Evolutionary conservation across 2,329 filamentous ascomycete species (phyloP).

Genomic region (Pseudocercospora pini-densiflorae): DNA sequence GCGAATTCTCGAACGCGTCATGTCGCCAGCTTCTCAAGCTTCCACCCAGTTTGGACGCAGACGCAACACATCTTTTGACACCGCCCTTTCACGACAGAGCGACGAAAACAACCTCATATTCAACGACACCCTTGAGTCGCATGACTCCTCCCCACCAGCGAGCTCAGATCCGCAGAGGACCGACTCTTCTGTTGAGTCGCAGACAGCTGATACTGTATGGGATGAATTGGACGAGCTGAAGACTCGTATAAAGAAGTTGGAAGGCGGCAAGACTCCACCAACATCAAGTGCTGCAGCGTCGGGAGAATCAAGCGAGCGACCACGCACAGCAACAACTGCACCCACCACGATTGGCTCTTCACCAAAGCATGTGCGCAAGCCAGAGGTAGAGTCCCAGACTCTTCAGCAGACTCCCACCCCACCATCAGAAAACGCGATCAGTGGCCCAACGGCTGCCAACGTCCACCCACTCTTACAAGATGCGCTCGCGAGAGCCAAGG

Average conservation of each 20-base stretch:
- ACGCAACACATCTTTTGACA: slow-evolving; percentile 25
- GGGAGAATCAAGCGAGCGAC: slow-evolving; percentile 75
- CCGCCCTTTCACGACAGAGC: slow-evolving; percentile 4
- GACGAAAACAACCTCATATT: slow-evolving; percentile 12
- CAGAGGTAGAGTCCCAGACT: slow-evolving; percentile 37
- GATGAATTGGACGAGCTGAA: slow-evolving; percentile 96
- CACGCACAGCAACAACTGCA: slow-evolving; percentile 87
- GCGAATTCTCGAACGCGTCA: slow-evolving; percentile 29
- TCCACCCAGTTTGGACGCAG: slow-evolving; percentile 30
- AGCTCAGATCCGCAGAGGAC: slow-evolving; percentile 51
- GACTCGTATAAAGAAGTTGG: slow-evolving; percentile 86
- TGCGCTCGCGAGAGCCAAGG: slow-evolving; percentile 78
- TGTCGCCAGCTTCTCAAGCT: slow-evolving; percentile 37
- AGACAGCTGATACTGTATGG: slow-evolving; percentile 91
- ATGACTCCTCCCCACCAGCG: slow-evolving; percentile 42
- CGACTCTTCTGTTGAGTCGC: slow-evolving; percentile 77
- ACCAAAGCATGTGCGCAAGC: slow-evolving; percentile 68
- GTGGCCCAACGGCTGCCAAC: slow-evolving; percentile 55
- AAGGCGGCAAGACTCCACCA: slow-evolving; percentile 81
- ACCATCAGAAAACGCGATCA: slow-evolving; percentile 37
- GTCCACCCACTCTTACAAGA: slow-evolving; percentile 79
- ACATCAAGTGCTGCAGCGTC: slow-evolving; percentile 79
- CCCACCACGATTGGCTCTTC: slow-evolving; percentile 90
- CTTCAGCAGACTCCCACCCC: slow-evolving; percentile 17
- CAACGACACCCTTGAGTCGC: slow-evolving; percentile 15